phyloP scores from a whole-genome alignment of 176 grass and related monocot species.

The Ensete glaucum region DNA sequence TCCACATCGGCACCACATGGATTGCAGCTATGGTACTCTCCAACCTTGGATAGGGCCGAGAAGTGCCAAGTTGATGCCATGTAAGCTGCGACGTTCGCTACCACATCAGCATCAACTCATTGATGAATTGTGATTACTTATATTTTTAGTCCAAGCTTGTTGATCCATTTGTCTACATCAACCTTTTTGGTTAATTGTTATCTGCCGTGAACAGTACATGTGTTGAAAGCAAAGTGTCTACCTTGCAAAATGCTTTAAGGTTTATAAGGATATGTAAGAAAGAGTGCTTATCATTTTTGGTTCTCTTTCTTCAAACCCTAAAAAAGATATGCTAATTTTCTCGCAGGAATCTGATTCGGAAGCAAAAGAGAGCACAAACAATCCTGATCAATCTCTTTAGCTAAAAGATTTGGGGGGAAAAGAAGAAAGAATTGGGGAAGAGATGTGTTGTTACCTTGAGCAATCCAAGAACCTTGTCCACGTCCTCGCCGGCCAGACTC shows the following conservation, averaged over 20 bases:
- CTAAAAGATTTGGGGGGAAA: neutral
- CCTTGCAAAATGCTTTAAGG: too few species aligned
- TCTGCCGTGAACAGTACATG: too few species aligned
- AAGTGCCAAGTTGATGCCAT: neutral
- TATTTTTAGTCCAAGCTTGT: too few species aligned
- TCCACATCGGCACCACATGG: neutral
- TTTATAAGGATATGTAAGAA: too few species aligned
- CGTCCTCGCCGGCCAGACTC: conserved; percentile 12
- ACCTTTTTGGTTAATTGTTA: too few species aligned
- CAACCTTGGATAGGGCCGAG: neutral
- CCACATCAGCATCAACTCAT: neutral
- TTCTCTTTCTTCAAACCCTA: neutral
- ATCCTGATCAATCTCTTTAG: neutral
- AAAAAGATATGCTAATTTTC: neutral
- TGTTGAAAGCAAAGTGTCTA: too few species aligned
- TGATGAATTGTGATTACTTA: neutral
- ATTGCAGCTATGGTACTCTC: neutral
- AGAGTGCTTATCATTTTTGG: neutral
- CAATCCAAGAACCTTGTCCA: conserved; percentile 19
- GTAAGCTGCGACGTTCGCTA: neutral
- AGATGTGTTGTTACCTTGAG: conserved; percentile 10
- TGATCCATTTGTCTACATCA: too few species aligned
- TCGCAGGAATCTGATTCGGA: neutral
- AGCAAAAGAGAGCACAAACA: neutral
- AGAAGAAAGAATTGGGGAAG: neutral